These are phyloP conservation scores for Pythium brachiatum DNA, from an alignment of 352 stramenopile genomes.

Conservation along the genomic window DNA sequence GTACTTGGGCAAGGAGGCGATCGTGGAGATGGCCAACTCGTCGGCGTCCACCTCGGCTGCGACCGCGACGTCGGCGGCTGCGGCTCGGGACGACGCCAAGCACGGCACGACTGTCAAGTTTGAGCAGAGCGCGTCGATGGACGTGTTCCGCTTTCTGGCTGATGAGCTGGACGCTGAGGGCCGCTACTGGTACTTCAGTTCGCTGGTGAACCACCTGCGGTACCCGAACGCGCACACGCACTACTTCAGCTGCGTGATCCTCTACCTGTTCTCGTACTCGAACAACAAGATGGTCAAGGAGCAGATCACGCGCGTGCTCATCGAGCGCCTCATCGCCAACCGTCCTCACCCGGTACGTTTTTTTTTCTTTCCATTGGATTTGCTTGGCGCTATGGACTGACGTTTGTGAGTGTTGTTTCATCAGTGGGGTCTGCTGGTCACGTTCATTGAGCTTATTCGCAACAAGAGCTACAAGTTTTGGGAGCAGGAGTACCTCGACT, in stretches of 20 bases:
- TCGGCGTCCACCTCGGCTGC: conserved; percentile 17
- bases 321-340: conserved; percentile 99
- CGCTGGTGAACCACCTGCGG: conserved; percentile 97
- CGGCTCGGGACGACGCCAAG: conserved; percentile 29
- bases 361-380: conserved; percentile 4
- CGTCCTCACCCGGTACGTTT: conserved; percentile 92
- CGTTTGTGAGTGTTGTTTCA: conserved; percentile 17
- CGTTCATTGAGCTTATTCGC: conserved; percentile 99
- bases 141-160: conserved; percentile 96
- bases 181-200: conserved; percentile 98
- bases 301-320: conserved; percentile 97
- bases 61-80: conserved; percentile 10
- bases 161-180: conserved; percentile 94
- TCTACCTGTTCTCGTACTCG: conserved; percentile 98
- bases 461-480: conserved; percentile 99
- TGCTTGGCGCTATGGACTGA: conserved; percentile 9
- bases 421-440: conserved; percentile 96
- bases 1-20: conserved; percentile 84
- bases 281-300: conserved; percentile 97
- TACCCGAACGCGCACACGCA: conserved; percentile 99
- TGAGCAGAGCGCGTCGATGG: conserved; percentile 86
- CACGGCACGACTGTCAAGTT: conserved; percentile 63
- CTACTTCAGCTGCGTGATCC: conserved; percentile 99
- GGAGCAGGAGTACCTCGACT: conserved; percentile 98
- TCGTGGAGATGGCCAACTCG: conserved; percentile 71